Evolutionary conservation across 495 filamentous ascomycete genomes (phyloP), one percentile per base, ranked within the genome.

Genomic region (Symbiotaphrina buchneri): DNA sequence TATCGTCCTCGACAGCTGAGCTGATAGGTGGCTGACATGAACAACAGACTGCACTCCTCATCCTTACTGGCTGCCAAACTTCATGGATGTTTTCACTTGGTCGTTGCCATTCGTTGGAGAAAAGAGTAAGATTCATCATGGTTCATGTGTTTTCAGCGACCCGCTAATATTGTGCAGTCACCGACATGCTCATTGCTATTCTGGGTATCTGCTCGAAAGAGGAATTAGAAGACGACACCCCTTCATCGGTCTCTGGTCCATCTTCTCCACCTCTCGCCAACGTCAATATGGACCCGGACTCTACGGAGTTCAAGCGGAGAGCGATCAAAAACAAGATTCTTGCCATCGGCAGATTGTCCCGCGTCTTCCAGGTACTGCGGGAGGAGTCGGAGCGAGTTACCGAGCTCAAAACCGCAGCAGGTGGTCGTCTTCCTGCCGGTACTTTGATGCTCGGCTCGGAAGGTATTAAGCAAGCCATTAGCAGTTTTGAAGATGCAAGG

Each of bases 81-180:
- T 97, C 51, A 97, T 97, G 87, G 87, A 97, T 47, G 87, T 97
- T 30, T 94, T 97, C 52, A 97, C 87, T 24, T 97, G 87, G 87
- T 95, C 87, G 19, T 59, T 97, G 29, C 87, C 87, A 1, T 97
- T 97, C 55, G 87, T 97, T 26, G 90, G 87, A 39, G 87, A 97
- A 54, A 97, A 97, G 61, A 92, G 35, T 38, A 18, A 2, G 41
- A 38, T 14, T 37, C 29, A 22, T 24, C 16, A 17, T 16, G n/a
- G 6, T 28, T 7, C 6, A 13, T 4, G 8, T 4, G 17, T 13
- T 27, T 10, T 3, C 26, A 11, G 18, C 11, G 7, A 6, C 14
- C 21, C 11, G 27, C 42, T 47, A 34, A 49, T 27, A 25, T 8
- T 16, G 8, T 21, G 4, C 25, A 50, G 47, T 97, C 43, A 95